Conservation (phyloP, 176 grass and related monocot species). For the Oryza brachyantha region DNA sequence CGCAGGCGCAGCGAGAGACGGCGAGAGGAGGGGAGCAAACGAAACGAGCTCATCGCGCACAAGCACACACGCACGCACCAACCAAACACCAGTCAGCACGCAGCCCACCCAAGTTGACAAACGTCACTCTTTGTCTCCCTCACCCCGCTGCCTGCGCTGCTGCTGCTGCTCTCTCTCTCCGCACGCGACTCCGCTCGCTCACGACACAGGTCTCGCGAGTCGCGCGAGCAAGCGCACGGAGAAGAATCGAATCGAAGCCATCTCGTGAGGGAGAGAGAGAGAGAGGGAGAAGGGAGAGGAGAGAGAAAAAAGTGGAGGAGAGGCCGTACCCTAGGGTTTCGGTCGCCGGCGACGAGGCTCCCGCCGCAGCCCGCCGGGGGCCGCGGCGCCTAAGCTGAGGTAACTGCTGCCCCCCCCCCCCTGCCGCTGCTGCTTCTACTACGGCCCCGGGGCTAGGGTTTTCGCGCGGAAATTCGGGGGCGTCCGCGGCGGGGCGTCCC, state of each 20-base stretch:
- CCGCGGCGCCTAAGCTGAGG: slow-evolving; percentile 11
- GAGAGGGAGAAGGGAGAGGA: neutral
- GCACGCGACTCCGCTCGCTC: neutral
- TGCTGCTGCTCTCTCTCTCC: neutral
- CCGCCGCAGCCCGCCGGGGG: neutral
- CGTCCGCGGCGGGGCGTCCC: neutral
- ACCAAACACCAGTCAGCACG: slow-evolving; percentile 32
- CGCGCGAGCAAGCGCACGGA: neutral
- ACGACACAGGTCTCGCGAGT: slow-evolving; percentile 33
- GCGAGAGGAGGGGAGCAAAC: too few relatives aligned
- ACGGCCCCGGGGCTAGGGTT: neutral
- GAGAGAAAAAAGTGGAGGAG: neutral
- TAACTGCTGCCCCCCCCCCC: neutral
- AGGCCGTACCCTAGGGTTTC: slow-evolving; percentile 32
- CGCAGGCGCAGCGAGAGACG: neutral
- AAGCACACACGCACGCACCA: neutral
- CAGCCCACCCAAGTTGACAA: slow-evolving; percentile 42
- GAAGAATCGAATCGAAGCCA: slow-evolving; percentile 20
- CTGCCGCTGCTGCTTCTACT: neutral
- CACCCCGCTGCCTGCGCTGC: neutral
- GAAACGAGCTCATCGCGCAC: too few relatives aligned
- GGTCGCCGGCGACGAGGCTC: slow-evolving; percentile 1
- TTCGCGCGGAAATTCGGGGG: neutral
- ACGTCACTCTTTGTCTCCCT: slow-evolving; percentile 36
- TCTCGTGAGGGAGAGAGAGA: neutral